Evolutionary conservation across 306 rosid genomes (phyloP), one percentile per base, ranked within the genome.

Genomic region (Ormosia emarginata): DNA sequence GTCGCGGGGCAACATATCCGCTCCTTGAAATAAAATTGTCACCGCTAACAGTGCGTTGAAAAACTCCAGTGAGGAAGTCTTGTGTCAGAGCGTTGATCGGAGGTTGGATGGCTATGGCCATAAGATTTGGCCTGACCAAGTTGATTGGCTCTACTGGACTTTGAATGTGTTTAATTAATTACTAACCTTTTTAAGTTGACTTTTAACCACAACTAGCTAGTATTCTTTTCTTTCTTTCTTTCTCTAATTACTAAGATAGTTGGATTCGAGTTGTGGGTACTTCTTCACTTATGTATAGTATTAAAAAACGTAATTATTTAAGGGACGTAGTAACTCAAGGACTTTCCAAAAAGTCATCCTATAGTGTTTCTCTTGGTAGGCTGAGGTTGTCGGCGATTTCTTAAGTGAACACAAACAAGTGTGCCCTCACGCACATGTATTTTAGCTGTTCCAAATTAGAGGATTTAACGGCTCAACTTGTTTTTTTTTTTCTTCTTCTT

Each of bases 51-150:
- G n/a, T n/a, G 47, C 36, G 47, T 6, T 81, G 84, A 17, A 67
- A 43, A 52, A 57, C 68, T 18, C 12, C 39, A 8, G 58, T 47
- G 11, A 2, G 37, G 15, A 74, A 53, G 2, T 67, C 81, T 39
- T 74, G 74, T 39, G 46, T 11, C 41, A 58, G 84, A 43, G 44
- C 67, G 49, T 50, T 84, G 11, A 37, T 67, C 34, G 68, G 87
- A 39, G 87, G 81, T 7, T 79, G 78, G 87, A 24, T 84, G 40
- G 78, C 81, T 29, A 74, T 67, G 84, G 81, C 73, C 39, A 40
- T 84, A 41, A 74, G 81, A 36, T 79, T 55, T 58, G 87, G 83
- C 40, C 40, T 67, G 3, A 79, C 81, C 80, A 59, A 43, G 34
- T 30, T 30, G 10, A 33, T 75, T 15, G 15, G 71, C 14, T 61